A percentile compares a stretch with the other conserved stretches of the same genome.
These are phyloP conservation scores for Diddensiella caesifluorescens DNA, from an alignment of 805 yeast species.

Conservation along the genomic window DNA sequence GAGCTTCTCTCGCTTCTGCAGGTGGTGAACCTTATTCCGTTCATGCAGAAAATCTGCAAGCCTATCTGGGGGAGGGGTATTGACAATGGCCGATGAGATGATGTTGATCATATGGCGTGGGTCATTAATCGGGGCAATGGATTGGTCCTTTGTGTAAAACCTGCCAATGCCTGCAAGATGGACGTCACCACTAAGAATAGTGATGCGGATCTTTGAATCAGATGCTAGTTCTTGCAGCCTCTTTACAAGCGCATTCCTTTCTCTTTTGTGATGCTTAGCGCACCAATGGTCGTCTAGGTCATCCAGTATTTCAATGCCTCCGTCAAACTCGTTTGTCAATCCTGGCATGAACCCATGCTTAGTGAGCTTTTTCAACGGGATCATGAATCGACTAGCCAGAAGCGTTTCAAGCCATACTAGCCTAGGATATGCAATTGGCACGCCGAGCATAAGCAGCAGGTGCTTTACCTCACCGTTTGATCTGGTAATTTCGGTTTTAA, in stretches of 20 bases:
- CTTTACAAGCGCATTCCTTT: conserved; percentile 66
- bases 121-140: conserved; percentile 59
- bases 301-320: conserved; percentile 83
- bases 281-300: conserved; percentile 98
- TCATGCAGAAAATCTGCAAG: conserved; percentile 71
- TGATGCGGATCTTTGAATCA: conserved; percentile 59
- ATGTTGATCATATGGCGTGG: conserved; percentile 65
- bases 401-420: conserved; percentile 84
- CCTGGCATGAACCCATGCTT: conserved; percentile 53
- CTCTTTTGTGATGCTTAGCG: conserved; percentile 76
- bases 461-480: conserved; percentile 62
- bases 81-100: conserved; percentile 83
- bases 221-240: conserved; percentile 64
- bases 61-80: conserved; percentile 87
- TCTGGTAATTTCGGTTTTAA: conserved; percentile 47
- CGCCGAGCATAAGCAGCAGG: conserved; percentile 78
- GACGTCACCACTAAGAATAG: conserved; percentile 89
- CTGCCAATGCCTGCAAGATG: conserved; percentile 84
- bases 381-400: conserved; percentile 48
- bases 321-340: conserved; percentile 86
- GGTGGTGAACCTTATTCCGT: conserved; percentile 64
- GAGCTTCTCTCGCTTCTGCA: too few species aligned
- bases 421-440: conserved; percentile 92
- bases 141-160: conserved; percentile 48
- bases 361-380: conserved; percentile 56